A percentile compares a stretch with the other conserved stretches of the same genome.
Evolutionary conservation across 106 monocot genomes (phyloP).

Genomic region (Dendrobium nobile): DNA sequence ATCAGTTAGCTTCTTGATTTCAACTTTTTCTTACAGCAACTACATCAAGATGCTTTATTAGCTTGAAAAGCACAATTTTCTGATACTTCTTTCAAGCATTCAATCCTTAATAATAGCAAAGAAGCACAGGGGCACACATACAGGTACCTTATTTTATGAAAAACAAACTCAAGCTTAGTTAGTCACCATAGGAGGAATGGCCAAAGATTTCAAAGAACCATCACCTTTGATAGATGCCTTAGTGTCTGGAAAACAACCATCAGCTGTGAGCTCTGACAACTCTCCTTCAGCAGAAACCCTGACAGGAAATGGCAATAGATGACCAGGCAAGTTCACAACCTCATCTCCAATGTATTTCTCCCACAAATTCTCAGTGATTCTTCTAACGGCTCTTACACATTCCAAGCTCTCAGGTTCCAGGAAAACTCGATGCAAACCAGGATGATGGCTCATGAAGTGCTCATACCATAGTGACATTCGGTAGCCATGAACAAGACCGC

Average conservation of each 20-base stretch:
- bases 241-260: conserved; percentile 52
- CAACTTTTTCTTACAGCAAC: too few relatives aligned
- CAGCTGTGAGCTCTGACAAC: conserved; percentile 28
- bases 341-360: conserved; percentile 31
- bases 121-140: neutral
- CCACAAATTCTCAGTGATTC: conserved; percentile 31
- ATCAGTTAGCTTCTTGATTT: too few relatives aligned
- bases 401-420: conserved; percentile 49
- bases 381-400: conserved; percentile 40
- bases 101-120: neutral
- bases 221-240: conserved; percentile 40
- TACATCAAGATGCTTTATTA: too few relatives aligned
- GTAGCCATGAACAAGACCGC: conserved; percentile 35
- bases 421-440: conserved; percentile 10
- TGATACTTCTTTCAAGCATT: too few relatives aligned
- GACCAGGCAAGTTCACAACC: conserved; percentile 49
- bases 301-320: conserved; percentile 57
- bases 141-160: neutral
- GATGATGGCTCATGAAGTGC: conserved; percentile 43
- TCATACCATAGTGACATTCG: conserved; percentile 73
- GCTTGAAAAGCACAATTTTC: too few relatives aligned
- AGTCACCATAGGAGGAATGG: conserved; percentile 38
- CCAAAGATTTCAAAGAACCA: conserved; percentile 16
- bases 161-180: conserved; percentile 18
- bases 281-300: conserved; percentile 35